phyloP scores from a whole-genome alignment of 2,329 filamentous ascomycete genomes.

The Fusarium euwallaceae region DNA sequence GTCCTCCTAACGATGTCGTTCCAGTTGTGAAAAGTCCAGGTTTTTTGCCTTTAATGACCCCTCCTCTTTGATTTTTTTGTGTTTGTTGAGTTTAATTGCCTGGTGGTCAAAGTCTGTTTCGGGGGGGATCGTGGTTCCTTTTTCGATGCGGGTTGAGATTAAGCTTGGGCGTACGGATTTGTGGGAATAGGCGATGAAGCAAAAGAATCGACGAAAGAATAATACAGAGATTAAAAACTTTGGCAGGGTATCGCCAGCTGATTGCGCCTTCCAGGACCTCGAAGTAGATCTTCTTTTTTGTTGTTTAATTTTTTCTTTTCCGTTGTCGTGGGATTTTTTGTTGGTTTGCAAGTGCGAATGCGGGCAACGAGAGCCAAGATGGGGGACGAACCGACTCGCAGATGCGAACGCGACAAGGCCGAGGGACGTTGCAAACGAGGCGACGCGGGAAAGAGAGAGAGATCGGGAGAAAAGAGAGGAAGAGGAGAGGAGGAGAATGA shows the following conservation, averaged over 20 bases:
- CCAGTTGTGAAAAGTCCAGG: conserved; percentile 39
- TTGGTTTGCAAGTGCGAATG: conserved; percentile 19
- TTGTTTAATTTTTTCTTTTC: conserved; percentile 26
- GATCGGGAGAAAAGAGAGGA: conserved; percentile 45
- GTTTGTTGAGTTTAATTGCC: conserved; percentile 46
- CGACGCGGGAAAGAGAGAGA: conserved; percentile 47
- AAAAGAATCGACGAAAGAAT: conserved; percentile 48
- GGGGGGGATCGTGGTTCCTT: conserved; percentile 39
- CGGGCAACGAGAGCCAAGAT: conserved; percentile 14
- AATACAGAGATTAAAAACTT: conserved; percentile 47
- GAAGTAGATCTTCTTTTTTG: conserved; percentile 37
- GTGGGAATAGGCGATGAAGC: conserved; percentile 39
- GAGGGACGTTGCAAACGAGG: conserved; percentile 44
- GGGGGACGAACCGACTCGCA: conserved; percentile 35
- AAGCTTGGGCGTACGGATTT: conserved; percentile 33
- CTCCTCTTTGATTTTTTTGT: conserved; percentile 44
- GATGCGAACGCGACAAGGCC: conserved; percentile 37
- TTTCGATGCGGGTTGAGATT: conserved; percentile 42
- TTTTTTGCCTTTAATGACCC: conserved; percentile 24
- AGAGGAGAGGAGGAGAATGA: conserved; percentile 48
- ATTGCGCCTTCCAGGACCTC: conserved; percentile 48
- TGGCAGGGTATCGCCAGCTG: conserved; percentile 46
- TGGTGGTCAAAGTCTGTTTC: conserved; percentile 41
- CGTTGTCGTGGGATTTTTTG: conserved; percentile 34
- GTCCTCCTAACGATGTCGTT: conserved; percentile 36